Evolutionary conservation across 192 early-diverging fungal genomes (phyloP).

Genomic region (Dimargaris verticillata): DNA sequence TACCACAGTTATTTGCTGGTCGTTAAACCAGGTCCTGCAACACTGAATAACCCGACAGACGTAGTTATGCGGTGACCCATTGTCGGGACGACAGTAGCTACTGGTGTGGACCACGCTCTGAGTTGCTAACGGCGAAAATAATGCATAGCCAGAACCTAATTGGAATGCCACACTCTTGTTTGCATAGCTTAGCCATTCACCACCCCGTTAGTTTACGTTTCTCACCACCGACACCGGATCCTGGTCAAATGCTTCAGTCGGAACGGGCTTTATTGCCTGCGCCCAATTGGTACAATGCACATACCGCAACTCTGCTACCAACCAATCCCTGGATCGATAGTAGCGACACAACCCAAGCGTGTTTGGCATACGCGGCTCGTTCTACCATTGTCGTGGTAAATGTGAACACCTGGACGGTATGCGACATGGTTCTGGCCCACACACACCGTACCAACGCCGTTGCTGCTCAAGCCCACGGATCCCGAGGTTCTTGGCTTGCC

Average conservation of each 20-base stretch:
- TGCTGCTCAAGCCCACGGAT: neutral
- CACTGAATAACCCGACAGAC: too few relatives aligned
- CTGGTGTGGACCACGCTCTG: too few relatives aligned
- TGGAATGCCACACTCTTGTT: too few relatives aligned
- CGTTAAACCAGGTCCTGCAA: too few relatives aligned
- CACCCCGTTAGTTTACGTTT: too few relatives aligned
- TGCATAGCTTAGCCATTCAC: too few relatives aligned
- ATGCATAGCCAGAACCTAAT: too few relatives aligned
- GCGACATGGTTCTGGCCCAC: neutral
- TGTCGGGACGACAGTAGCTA: too few relatives aligned
- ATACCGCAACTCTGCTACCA: neutral
- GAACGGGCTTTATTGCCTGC: neutral
- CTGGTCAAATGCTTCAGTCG: conserved; percentile 7
- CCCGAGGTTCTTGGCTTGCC: neutral
- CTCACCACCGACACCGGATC: too few relatives aligned
- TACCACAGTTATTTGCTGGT: too few relatives aligned
- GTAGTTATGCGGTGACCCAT: too few relatives aligned
- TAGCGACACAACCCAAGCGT: neutral
- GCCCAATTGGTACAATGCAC: conserved; percentile 9
- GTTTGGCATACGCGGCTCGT: conserved; percentile 1
- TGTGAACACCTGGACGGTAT: conserved; percentile 1
- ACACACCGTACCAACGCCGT: neutral
- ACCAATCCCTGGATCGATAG: neutral
- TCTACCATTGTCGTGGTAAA: neutral
- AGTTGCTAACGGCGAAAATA: too few relatives aligned